Evolutionary conservation across 495 filamentous ascomycete genomes (phyloP), one percentile per base, ranked within the genome.

Genomic region (Symbiotaphrina buchneri): DNA sequence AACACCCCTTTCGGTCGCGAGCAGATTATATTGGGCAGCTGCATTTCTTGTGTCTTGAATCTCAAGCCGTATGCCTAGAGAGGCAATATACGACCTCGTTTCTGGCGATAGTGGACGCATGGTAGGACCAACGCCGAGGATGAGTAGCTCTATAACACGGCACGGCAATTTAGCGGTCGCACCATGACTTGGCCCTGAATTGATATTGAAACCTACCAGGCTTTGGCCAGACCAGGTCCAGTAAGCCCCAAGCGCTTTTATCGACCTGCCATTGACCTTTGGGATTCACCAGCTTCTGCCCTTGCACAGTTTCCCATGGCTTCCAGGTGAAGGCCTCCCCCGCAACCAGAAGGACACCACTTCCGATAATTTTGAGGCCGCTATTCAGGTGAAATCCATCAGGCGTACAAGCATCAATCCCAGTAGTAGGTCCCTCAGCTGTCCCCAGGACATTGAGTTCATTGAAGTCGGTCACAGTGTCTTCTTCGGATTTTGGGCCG

Each of bases 11-110:
- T 91, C 81, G 27, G 79, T 90, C 25, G 75, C 80, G 28, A 91
- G 53, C 40, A 91, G 41, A 46, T 91, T 91, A 43, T 78, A 91
- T 56, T 84, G 81, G 32, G 81, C 74, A 11, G 84, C 83, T 14
- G 87, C 87, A 55, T 94, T 94, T 35, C 81, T 58, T 21, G 87
- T 99, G 57, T 94, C 87, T 47, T 79, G 64, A 8, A 94, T 63
- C 42, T 99, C 87, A 18, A 95, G 55, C 36, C 79, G 61, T 35
- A 99, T 74, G 0, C 87, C 87, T 33, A 95, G 39, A 15, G 62
- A 62, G 41, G 70, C 74, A 33, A 99, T 69, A 38, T 64, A 55
- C 36, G 58, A 55, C 40, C 75, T 66, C 30, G 76, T 75, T 37
- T 67, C 60, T 1, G 79, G 74, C n/a, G 74, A 71, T 5, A 95